Evolutionary conservation across 768 basidiomycete genomes (phyloP), one percentile per base, ranked within the genome.

Genomic region (Boletus reticulatus): DNA sequence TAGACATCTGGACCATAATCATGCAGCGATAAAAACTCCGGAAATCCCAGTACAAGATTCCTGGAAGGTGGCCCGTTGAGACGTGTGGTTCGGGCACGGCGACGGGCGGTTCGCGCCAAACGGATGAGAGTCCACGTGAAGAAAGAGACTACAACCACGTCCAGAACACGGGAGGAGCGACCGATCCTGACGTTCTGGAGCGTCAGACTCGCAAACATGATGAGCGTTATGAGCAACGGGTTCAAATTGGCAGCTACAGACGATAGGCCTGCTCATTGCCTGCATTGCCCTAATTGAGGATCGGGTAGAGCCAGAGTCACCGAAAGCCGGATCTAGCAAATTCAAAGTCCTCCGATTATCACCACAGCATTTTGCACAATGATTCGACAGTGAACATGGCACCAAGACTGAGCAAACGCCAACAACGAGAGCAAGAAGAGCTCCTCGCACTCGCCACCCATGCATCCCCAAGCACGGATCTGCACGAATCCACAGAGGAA

Each of bases 391-490:
- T 48, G 41, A 38, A 48, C 8, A 91, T 89, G 89, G 78, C 88
- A 53, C 84, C 88, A 20, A 79, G 88, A 58, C 72, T 88, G 38
- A 94, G 84, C 72, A 95, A 92, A 72, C 80, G 94, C 46, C 92
- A 94, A 70, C 90, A 94, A 65, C 76, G 93, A 44, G 91, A 93
- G 64, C 78, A 85, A 22, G 91, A 94, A 56, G 91, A 95, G 60
- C 81, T 95, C 2, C 78, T 83, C 36, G 80, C 82, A 1, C 77
- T 87, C 38, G 63, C 73, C 3, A 64, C 59, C 6, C 36, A 51
- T 1, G 55, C 51, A 11, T 27, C 59, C 12, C 50, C 45, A 17
- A 48, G 11, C 39, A 16, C 37, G n/a, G 61, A 67, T 58, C 56
- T n/a, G 0, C 59, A 55, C 14, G 52, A 48, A 49, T 68, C 73